Evolutionary conservation across 306 rosid genomes (phyloP).

Genomic region (Rosa rugosa): DNA sequence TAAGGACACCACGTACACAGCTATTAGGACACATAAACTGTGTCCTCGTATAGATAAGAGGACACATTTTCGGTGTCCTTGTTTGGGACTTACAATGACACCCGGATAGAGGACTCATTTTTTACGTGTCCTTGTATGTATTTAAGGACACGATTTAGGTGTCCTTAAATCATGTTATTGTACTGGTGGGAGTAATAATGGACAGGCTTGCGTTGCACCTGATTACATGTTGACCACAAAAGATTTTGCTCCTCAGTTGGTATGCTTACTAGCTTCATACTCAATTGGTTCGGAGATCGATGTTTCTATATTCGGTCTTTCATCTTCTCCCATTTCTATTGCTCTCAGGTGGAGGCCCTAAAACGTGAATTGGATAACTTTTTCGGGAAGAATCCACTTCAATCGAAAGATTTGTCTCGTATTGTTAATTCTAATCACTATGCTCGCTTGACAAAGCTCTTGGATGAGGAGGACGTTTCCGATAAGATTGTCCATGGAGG

Average conservation of each 20-base stretch:
- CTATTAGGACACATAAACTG: too few relatives aligned
- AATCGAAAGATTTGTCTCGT: slow-evolving; percentile 85
- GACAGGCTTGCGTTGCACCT: slow-evolving; percentile 89
- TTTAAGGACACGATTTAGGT: too few relatives aligned
- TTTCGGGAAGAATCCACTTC: slow-evolving; percentile 76
- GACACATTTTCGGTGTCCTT: too few relatives aligned
- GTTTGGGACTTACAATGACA: too few relatives aligned
- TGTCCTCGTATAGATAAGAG: too few relatives aligned
- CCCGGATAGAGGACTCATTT: too few relatives aligned
- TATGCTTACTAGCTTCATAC: slow-evolving; percentile 27
- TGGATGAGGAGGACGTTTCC: slow-evolving; percentile 85
- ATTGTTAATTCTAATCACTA: slow-evolving; percentile 79
- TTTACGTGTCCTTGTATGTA: too few relatives aligned
- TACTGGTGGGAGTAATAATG: slow-evolving; percentile 51
- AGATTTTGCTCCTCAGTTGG: slow-evolving; percentile 81
- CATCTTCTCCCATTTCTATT: slow-evolving; percentile 25
- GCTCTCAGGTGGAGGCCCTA: slow-evolving; percentile 65
- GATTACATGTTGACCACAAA: slow-evolving; percentile 77
- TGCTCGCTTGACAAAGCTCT: slow-evolving; percentile 71
- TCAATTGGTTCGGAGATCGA: slow-evolving; percentile 3
- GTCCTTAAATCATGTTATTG: too few relatives aligned
- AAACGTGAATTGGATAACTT: slow-evolving; percentile 68
- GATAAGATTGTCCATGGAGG: slow-evolving; percentile 87
- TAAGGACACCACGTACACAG: too few relatives aligned
- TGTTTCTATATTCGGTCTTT: background rate